phyloP scores from a whole-genome alignment of 2,329 filamentous ascomycete genomes.

The Ophiocordyceps camponoti-rufipedis region DNA sequence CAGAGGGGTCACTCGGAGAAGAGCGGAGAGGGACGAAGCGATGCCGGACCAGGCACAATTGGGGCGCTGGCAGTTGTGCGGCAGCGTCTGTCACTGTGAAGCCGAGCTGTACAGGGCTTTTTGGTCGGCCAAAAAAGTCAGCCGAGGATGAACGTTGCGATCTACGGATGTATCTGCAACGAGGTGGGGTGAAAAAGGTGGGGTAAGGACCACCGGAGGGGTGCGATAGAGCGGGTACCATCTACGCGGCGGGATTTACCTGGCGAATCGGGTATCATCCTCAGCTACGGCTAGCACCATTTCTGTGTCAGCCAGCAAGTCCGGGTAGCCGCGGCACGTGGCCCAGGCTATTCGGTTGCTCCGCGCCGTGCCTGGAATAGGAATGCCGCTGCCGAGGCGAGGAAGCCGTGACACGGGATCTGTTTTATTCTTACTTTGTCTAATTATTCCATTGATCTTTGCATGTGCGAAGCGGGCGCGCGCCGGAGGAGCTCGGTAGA shows the following conservation, averaged over 20 bases:
- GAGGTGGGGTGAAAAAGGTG: not conserved
- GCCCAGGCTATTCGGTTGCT: not conserved
- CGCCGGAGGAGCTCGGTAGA: not conserved
- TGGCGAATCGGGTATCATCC: not conserved
- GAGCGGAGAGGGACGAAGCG: not conserved
- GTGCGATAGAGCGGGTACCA: too few relatives aligned
- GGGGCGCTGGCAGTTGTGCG: not conserved
- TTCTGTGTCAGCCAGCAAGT: not conserved
- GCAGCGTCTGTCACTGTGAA: not conserved
- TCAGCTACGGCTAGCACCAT: not conserved
- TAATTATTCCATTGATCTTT: not conserved
- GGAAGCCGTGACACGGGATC: not conserved
- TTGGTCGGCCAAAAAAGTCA: not conserved
- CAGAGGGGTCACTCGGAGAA: not conserved
- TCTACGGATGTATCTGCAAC: not conserved
- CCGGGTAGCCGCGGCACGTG: not conserved
- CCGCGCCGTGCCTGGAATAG: not conserved
- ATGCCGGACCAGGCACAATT: not conserved
- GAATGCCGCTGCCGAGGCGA: not conserved
- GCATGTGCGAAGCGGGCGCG: not conserved
- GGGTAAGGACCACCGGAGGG: not conserved
- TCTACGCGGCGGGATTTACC: not conserved
- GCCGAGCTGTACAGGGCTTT: not conserved
- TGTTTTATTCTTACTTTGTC: too few relatives aligned
- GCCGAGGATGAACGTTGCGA: not conserved